Base-by-base conservation (phyloP, 176 grass and related monocot genomes). In the Lolium rigidum region DNA sequence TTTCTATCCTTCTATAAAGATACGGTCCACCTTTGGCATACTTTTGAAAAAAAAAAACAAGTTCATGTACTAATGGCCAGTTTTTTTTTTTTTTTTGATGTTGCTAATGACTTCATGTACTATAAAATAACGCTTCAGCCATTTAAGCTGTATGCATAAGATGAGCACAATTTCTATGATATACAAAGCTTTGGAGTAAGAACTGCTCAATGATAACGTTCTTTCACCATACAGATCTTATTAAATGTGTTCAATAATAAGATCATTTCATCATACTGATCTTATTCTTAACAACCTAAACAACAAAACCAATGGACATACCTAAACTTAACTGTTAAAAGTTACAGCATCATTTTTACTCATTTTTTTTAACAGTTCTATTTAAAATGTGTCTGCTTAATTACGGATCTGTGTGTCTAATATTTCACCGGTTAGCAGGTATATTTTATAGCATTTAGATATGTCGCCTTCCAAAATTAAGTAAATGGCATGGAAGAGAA, bases 261-360 rank as follows among this genome's bases (percentile, higher is more conserved):
- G 11, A 77, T 39, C 46, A 64, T 84, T 82, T 64, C 16, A 52
- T 41, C 35, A 57, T 18, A 37, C 1, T 13, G 12, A 77, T 60
- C 17, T 60, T 83, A 39, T 18, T 50, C 49, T 59, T 82, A 77
- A 0, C 48, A 50, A 82, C 35, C 0, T 65, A 75, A 82, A 26
- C 35, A 87, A 46, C 12, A 2, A 69, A 58, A 25, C 11, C 18
- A 78, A 60, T 61, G 18, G 26, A 18, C 68, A 44, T 14, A 47
- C 41, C 20, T 7, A 10, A 81, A 14, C 46, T 83, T 69, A 21
- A 35, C 52, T 61, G 17, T 76, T 57, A 52, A 26, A n/a, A 28
- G 65, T 63, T 79, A 77, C 60, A 48, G 1, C 70, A 82, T 76
- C 28, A 55, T 62, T 16, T 56, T n/a, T 17, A 82, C 47, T 7